Evolutionary conservation across 2,329 filamentous ascomycete genomes (phyloP).

Genomic region (Monilinia vaccinii-corymbosi): DNA sequence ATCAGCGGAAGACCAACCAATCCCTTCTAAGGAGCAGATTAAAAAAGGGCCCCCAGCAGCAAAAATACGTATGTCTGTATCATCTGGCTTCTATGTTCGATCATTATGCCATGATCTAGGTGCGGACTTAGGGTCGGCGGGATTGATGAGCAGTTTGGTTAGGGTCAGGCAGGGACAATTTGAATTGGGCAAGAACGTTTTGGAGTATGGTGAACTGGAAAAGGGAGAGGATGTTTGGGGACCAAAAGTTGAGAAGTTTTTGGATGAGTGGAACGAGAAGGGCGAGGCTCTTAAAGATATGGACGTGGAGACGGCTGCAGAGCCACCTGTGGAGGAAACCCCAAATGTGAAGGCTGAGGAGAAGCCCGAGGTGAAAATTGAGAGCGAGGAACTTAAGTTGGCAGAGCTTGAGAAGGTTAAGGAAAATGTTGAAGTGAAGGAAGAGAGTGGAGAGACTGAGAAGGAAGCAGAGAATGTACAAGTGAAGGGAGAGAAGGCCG

Average conservation of each 20-base stretch:
- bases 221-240: constrained; percentile 77
- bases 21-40: constrained; percentile 7
- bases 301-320: neutral
- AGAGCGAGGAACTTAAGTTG: neutral
- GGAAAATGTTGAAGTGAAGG: too few relatives aligned
- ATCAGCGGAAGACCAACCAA: neutral
- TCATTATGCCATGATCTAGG: constrained; percentile 90
- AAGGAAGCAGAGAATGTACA: neutral
- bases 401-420: too few relatives aligned
- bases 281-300: neutral
- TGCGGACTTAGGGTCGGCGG: constrained; percentile 69
- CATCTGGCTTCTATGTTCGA: constrained; percentile 93
- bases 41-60: constrained; percentile 60
- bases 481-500: neutral
- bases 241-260: constrained; percentile 55
- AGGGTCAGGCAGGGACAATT: constrained; percentile 79
- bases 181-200: constrained; percentile 60
- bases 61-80: constrained; percentile 81
- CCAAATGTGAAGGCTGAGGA: neutral
- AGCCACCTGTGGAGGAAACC: neutral
- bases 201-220: constrained; percentile 69
- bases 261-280: constrained; percentile 31
- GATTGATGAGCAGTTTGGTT: constrained; percentile 75
- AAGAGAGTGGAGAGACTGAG: neutral
- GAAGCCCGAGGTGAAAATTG: neutral